Evolutionary conservation across 208 protist species (phyloP).

Genomic region (Leishmania gerbilli): DNA sequence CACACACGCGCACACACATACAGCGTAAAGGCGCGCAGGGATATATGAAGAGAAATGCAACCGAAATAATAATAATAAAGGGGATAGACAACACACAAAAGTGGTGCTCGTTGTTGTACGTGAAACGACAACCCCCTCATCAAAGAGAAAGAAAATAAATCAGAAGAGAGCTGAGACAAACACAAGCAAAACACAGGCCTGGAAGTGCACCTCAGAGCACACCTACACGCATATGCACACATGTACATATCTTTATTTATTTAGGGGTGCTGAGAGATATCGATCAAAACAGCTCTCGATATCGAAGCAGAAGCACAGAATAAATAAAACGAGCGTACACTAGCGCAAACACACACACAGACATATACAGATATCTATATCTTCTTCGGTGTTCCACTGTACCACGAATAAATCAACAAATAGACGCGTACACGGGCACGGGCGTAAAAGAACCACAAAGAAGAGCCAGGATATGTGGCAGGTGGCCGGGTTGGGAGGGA

Average conservation of each 20-base stretch:
- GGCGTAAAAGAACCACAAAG: too few relatives aligned
- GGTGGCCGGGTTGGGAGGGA: neutral
- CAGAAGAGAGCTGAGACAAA: neutral
- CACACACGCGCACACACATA: neutral
- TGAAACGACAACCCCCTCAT: too few relatives aligned
- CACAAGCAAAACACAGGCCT: neutral
- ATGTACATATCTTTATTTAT: neutral
- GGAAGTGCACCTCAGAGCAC: neutral
- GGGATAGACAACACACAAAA: neutral
- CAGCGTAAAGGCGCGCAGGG: neutral
- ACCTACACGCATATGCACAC: neutral
- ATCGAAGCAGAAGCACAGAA: neutral
- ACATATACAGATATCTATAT: neutral
- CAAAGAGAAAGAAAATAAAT: neutral
- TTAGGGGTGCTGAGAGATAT: neutral
- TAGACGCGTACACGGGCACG: too few relatives aligned
- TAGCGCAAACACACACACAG: neutral
- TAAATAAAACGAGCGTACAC: neutral
- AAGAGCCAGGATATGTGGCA: too few relatives aligned
- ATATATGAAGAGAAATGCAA: neutral
- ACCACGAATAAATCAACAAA: too few relatives aligned
- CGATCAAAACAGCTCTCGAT: neutral
- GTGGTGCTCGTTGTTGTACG: too few relatives aligned
- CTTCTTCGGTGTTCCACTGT: too few relatives aligned
- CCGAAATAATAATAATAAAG: neutral